phyloP scores from a whole-genome alignment of 257 asterid genomes.

The Cinchona pubescens region DNA sequence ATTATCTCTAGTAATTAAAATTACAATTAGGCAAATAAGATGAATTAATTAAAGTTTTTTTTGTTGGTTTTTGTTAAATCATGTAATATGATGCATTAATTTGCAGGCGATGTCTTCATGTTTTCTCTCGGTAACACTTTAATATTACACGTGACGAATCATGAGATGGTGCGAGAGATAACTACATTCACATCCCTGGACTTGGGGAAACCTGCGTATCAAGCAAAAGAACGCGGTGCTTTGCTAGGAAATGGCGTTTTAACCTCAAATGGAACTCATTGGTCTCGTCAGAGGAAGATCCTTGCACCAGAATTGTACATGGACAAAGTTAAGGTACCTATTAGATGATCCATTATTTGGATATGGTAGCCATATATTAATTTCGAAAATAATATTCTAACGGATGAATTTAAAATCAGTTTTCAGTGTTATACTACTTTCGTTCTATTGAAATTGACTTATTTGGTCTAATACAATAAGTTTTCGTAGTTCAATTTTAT shows the following conservation, averaged over 20 bases:
- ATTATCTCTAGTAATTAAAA: too few species aligned
- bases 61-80: too few species aligned
- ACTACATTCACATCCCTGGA: conserved; percentile 44
- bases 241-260: conserved; percentile 43
- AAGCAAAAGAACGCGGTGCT: conserved; percentile 32
- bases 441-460: too few species aligned
- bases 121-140: conserved; percentile 32
- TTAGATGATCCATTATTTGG: background rate
- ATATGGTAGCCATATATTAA: background rate
- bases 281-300: conserved; percentile 48
- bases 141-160: conserved; percentile 30
- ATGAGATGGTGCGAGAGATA: conserved; percentile 43
- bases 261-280: conserved; percentile 34
- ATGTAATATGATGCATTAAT: background rate
- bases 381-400: too few species aligned
- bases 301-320: conserved; percentile 46
- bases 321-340: conserved; percentile 47
- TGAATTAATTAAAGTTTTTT: too few species aligned
- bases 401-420: too few species aligned
- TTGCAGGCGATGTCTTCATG: conserved; percentile 35
- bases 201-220: conserved; percentile 45
- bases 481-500: too few species aligned
- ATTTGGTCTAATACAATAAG: too few species aligned
- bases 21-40: background rate
- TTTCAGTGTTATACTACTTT: too few species aligned